Base-by-base conservation (phyloP, 208 protist genomes). In the Endotrypanum monterogeii region DNA sequence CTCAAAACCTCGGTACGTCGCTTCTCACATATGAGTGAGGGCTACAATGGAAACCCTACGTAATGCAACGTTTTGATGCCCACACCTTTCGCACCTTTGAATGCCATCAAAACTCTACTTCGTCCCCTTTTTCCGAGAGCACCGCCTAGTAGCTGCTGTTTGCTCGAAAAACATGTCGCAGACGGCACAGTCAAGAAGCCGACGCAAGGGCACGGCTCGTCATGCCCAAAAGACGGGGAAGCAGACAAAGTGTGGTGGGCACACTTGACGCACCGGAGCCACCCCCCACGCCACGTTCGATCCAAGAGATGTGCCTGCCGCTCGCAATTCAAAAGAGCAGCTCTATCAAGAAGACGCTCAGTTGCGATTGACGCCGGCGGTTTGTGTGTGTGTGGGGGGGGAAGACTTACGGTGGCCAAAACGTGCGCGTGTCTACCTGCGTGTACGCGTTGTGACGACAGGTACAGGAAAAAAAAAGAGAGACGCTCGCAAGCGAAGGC, bases 291-390 rank as follows among this genome's bases (percentile, higher is more conserved):
- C 71, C 76, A 85, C 55, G 69, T 71, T 12, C 66, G 56, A 52
- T 83, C 73, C 50, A 88, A 66, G 32, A 88, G 52, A 16, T 85
- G 73, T 39, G 76, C 72, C 78, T 85, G 83, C 51, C 80, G 76
- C 65, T 85, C 60, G 60, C 79, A 83, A 54, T 79, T 69, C 46
- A 83, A 70, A 32, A 77, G 62, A 56, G 58, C 51, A 39, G 65
- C 18, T 6, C 72, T 67, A 37, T 78, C 57, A 1, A 80, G 52
- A 39, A 77, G 52, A 8, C 71, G 39, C 48, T 73, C 65, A 30
- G 3, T 16, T 16, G n/a, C 32, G 30, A 30, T 30, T 18, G n/a
- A 28, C 39, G 30, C 28, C 32, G 71, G 48, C 51, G 52, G 41
- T 28, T 52, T 32, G 4, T 37, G 60, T 8, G 58, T 39, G 37